Evolutionary conservation across 2,329 filamentous ascomycete species (phyloP).

Genomic region (Sclerotinia nivalis): DNA sequence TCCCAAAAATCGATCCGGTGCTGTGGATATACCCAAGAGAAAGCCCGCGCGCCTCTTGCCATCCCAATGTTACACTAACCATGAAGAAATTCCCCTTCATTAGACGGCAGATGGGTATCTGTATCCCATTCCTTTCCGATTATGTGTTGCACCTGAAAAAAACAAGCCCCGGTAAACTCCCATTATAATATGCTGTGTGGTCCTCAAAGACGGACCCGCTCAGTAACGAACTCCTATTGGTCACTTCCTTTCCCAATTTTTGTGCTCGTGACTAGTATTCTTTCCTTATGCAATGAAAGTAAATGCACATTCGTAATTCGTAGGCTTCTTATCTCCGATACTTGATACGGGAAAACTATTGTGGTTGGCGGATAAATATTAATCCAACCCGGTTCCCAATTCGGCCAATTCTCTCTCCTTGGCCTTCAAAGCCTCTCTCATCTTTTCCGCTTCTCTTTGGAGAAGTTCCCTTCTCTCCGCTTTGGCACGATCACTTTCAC

Average conservation of each 20-base stretch:
- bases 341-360: not conserved
- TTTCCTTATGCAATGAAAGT: conserved; percentile 3
- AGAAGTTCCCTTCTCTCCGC: conserved; percentile 65
- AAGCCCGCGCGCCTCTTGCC: conserved; percentile 14
- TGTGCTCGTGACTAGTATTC: not conserved
- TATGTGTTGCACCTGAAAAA: conserved; percentile 4
- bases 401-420: conserved; percentile 41
- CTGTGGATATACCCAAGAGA: conserved; percentile 6
- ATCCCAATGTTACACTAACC: conserved; percentile 13
- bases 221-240: conserved; percentile 1
- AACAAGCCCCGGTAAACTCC: conserved; percentile 12
- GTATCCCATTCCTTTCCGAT: conserved; percentile 16
- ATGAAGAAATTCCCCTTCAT: conserved; percentile 1
- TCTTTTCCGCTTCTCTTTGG: conserved; percentile 71
- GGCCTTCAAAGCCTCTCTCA: conserved; percentile 49
- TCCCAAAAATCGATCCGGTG: not conserved
- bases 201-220: not conserved
- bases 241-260: not conserved
- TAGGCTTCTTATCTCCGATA: not conserved
- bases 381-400: conserved; percentile 26
- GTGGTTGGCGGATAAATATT: conserved; percentile 12
- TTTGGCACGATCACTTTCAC: conserved; percentile 54
- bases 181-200: not conserved
- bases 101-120: conserved; percentile 11
- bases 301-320: conserved; percentile 13